These are phyloP conservation scores for Tylopilus sp. DNA, from an alignment of 1,284 basidiomycete species.

Conservation along the genomic window DNA sequence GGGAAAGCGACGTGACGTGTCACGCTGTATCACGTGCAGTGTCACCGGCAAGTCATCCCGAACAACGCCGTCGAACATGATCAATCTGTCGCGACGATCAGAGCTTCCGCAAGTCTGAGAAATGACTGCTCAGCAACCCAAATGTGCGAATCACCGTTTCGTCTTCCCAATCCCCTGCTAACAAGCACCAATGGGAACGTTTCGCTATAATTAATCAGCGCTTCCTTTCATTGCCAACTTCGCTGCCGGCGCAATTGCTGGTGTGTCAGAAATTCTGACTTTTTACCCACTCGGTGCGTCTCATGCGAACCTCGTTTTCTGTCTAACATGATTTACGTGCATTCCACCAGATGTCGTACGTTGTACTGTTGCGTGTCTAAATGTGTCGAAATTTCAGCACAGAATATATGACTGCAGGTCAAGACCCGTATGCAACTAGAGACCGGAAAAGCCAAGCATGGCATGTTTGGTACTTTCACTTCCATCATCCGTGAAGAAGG, in stretches of 20 bases:
- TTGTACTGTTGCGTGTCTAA: conserved; percentile 6
- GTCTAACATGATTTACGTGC: not conserved
- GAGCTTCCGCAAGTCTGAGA: conserved; percentile 2
- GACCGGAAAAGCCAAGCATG: conserved; percentile 69
- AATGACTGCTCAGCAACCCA: conserved; percentile 42
- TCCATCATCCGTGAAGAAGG: conserved; percentile 82
- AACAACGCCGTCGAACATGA: not conserved
- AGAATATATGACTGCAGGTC: conserved; percentile 49
- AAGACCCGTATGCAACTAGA: conserved; percentile 98
- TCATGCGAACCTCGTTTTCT: conserved; percentile 29
- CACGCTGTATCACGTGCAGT: conserved; percentile 23
- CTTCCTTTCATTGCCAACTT: conserved; percentile 88
- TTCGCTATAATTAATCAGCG: conserved; percentile 41
- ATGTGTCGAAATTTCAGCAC: conserved; percentile 17
- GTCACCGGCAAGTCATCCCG: conserved; percentile 1
- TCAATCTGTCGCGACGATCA: not conserved
- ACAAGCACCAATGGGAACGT: conserved; percentile 4
- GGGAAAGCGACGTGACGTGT: conserved; percentile 10
- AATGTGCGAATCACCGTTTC: conserved; percentile 36
- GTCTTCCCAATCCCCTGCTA: not conserved
- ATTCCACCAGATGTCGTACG: conserved; percentile 51
- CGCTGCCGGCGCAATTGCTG: conserved; percentile 87
- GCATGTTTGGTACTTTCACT: conserved; percentile 80
- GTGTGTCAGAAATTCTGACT: conserved; percentile 84
- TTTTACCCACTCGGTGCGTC: conserved; percentile 87